Evolutionary conservation across 495 filamentous ascomycete genomes (phyloP), one percentile per base, ranked within the genome.

Genomic region (Talaromyces liani): DNA sequence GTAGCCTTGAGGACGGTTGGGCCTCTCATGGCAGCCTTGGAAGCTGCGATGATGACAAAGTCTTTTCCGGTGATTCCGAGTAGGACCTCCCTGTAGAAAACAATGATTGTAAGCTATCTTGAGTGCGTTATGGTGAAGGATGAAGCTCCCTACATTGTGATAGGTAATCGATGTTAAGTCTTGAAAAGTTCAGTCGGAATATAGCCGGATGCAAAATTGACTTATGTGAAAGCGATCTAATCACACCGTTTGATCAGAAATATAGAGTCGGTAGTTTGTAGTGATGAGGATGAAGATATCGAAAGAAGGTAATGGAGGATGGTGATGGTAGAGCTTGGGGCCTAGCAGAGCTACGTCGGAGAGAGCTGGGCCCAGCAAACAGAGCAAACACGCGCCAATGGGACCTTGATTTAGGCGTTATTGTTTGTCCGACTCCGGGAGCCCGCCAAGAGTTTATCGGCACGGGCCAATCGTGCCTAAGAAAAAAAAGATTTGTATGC

Each of bases 61-160:
- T 99, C 94, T 82, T 93, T 94, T 80, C 94, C 95, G 41, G 94
- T 97, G 74, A 99, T 95, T 63, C 94, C 94, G 63, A 99, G 85
- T 76, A 99, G 83, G 75, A 98, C 91, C 87, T 99, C 94, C 94
- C 92, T 98, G 67, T 16, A 61, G 61, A 67, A 63, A 16, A 54
- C 27, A n/a, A 3, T 29, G 33, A 58, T 18, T 24, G 45, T 45
- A 16, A 49, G 41, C 20, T 58, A 55, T 27, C 53, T 63, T 62
- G 67, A 31, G 75, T 65, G 24, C 57, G 60, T 49, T 24, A 18
- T 16, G 6, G 10, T 22, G 53, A 39, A 57, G 4, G 31, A 36
- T 62, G 61, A 57, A 58, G 54, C 54, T 63, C 34, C 63, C 24
- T 64, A 64, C 63, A 64, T 64, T 39, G 60, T 53, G 60, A 62